These are phyloP conservation scores for Pseudognaphalium luteoalbum DNA, from an alignment of 129 eudicot genomes.

Conservation along the genomic window DNA sequence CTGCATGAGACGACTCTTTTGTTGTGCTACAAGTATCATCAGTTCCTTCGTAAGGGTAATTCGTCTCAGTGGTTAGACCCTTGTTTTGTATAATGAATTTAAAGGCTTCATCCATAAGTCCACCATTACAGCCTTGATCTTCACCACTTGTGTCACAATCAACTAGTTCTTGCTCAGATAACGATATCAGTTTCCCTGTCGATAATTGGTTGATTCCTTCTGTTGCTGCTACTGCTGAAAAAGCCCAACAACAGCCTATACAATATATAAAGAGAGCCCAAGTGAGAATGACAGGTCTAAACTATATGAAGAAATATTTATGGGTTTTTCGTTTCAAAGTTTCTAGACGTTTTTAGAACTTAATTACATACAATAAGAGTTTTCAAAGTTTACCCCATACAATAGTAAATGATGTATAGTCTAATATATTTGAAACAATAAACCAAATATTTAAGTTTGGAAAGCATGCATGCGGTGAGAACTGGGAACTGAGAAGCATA, in stretches of 20 bases:
- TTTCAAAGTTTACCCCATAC: too few relatives aligned
- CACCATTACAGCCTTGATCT: slow-evolving; percentile 24
- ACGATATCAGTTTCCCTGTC: slow-evolving; percentile 20
- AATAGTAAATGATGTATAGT: too few relatives aligned
- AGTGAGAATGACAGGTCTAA: too few relatives aligned
- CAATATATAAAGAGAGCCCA: too few relatives aligned
- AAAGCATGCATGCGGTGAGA: too few relatives aligned
- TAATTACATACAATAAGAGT: too few relatives aligned
- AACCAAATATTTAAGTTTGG: too few relatives aligned
- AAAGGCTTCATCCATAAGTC: slow-evolving; percentile 31
- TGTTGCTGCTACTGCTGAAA: slow-evolving; percentile 27
- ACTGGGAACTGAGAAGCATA: too few relatives aligned
- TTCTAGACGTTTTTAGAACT: too few relatives aligned
- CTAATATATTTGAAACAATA: too few relatives aligned
- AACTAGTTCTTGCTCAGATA: slow-evolving; percentile 36
- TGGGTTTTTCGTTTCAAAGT: too few relatives aligned
- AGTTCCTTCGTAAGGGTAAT: slow-evolving; percentile 22
- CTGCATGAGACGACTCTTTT: background rate
- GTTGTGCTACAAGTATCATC: slow-evolving; percentile 21
- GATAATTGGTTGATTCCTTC: slow-evolving; percentile 24
- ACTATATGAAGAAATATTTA: too few relatives aligned
- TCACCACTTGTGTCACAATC: slow-evolving; percentile 25
- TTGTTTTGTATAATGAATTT: slow-evolving; percentile 18
- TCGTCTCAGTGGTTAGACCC: slow-evolving; percentile 21
- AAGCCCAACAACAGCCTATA: slow-evolving; percentile 36